Evolutionary conservation across 345 rosid genomes (phyloP), one percentile per base, ranked within the genome.

Genomic region (Eucalyptus tenuipes): DNA sequence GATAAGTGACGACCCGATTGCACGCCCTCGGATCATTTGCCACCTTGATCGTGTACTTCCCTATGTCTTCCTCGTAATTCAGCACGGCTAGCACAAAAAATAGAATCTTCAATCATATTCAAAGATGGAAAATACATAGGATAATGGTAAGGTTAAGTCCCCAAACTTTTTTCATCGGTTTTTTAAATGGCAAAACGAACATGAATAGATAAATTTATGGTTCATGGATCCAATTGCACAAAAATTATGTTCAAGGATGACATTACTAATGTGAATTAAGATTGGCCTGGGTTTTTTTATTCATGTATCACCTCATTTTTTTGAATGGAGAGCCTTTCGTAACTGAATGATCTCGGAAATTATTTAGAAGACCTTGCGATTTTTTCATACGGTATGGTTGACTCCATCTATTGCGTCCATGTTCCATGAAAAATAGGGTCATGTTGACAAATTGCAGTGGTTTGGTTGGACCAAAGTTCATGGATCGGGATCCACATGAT

Each of bases 21-120:
- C 87, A 31, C 4, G 90, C 85, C 88, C 91, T 91, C 37, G 91
- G 92, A 14, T 94, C 94, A 49, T 87, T 88, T 24, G 93, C 92
- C 49, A 86, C 92, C 91, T 88, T 93, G 55, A 93, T 90, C 5
- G 95, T 93, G 42, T 91, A 92, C 29, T 47, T 53, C 13, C 91
- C 95, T 3, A 93, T 16, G 52, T 93, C 94, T 89, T 91, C 89
- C 89, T 94, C 95, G 13, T 90, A 93, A 53, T 92, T 94, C 8
- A 93, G 16, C 52, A 92, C 92, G 15, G 52, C 96, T 94, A 88
- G 82, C 25, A 44, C 16, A 7, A 27, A 59, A 55, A 15, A 68
- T 1, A 71, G 7, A 33, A 71, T 66, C 40, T 66, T 31, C 22
- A 31, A 53, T 57, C 7, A 25, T 57, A 53, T 57, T 57, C 5